Percentiles rank a stretch among this genome's conserved stretches.
phyloP scores from a whole-genome alignment of 805 yeast species.

The Ogataea nonfermentans region DNA sequence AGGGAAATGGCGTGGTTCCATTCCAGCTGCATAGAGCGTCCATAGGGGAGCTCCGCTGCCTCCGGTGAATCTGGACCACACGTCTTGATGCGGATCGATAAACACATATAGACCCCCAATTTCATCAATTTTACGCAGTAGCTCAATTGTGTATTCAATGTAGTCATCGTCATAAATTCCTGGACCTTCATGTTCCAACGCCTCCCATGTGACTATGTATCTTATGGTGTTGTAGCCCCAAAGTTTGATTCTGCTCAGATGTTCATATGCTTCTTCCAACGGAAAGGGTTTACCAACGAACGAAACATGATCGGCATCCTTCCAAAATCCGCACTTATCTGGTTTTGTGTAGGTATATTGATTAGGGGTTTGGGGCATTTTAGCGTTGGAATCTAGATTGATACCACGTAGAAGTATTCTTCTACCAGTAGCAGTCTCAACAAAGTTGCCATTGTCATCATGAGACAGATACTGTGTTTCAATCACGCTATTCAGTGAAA shows the following conservation, averaged over 20 bases:
- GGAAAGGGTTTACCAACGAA: constrained; percentile 84
- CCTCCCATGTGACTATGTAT: constrained; percentile 86
- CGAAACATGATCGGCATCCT: constrained; percentile 69
- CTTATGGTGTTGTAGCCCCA: constrained; percentile 83
- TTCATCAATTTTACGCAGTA: constrained; percentile 54
- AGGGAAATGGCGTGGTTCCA: constrained; percentile 71
- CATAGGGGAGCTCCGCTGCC: constrained; percentile 95
- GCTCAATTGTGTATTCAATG: constrained; percentile 63
- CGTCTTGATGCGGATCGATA: constrained; percentile 91
- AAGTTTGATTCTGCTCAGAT: constrained; percentile 65
- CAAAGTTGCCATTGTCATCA: constrained; percentile 56
- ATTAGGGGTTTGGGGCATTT: constrained; percentile 61
- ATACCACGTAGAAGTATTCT: constrained; percentile 72
- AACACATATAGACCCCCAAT: constrained; percentile 77
- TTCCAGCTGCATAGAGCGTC: constrained; percentile 88
- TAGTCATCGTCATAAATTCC: constrained; percentile 76
- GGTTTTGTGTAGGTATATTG: constrained; percentile 41
- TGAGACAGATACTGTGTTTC: constrained; percentile 27
- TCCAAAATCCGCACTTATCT: constrained; percentile 50
- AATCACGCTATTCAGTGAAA: constrained; percentile 18
- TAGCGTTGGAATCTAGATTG: constrained; percentile 73
- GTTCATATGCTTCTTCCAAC: constrained; percentile 65
- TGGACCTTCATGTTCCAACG: constrained; percentile 86
- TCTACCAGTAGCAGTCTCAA: constrained; percentile 51
- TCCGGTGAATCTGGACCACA: constrained; percentile 85